Conservation (phyloP, 495 filamentous ascomycete genomes). For the Tuber umbilicatum region DNA sequence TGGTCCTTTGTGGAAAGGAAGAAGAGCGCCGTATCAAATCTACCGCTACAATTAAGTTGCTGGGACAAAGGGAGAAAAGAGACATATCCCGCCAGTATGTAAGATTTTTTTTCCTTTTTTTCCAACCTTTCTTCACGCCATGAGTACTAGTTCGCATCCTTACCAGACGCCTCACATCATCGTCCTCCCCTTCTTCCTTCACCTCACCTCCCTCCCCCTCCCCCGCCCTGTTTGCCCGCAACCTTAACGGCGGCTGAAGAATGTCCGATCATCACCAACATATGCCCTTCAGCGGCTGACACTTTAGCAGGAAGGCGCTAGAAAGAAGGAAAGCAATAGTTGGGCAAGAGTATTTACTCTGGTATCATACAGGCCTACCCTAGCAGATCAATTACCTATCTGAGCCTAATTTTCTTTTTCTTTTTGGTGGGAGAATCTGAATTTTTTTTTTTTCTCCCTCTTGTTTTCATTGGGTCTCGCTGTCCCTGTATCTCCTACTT, state of each 20-base stretch:
- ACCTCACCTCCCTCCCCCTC: background rate
- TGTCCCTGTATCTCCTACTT: slow-evolving; percentile 7
- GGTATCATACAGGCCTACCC: background rate
- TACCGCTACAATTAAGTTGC: background rate
- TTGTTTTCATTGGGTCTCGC: background rate
- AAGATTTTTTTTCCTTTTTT: background rate
- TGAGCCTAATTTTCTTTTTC: background rate
- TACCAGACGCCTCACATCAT: slow-evolving; percentile 2
- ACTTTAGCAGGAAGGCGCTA: slow-evolving; percentile 2
- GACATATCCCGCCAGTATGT: background rate
- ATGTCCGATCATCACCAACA: background rate
- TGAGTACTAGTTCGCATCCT: background rate
- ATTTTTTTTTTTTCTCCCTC: background rate
- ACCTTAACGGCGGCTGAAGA: slow-evolving; percentile 3
- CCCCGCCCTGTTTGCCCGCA: background rate
- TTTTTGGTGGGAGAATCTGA: background rate
- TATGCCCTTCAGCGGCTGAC: background rate
- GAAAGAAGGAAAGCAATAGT: background rate
- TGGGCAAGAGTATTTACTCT: background rate
- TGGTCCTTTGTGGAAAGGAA: background rate
- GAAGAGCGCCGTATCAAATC: background rate
- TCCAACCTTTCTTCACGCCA: background rate
- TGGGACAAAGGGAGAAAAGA: background rate
- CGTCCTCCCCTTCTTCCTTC: background rate
- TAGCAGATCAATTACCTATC: background rate